A percentile compares a stretch with the other conserved stretches of the same genome.
Evolutionary conservation across 2,329 filamentous ascomycete genomes (phyloP).

Genomic region (Emergomyces africanus): DNA sequence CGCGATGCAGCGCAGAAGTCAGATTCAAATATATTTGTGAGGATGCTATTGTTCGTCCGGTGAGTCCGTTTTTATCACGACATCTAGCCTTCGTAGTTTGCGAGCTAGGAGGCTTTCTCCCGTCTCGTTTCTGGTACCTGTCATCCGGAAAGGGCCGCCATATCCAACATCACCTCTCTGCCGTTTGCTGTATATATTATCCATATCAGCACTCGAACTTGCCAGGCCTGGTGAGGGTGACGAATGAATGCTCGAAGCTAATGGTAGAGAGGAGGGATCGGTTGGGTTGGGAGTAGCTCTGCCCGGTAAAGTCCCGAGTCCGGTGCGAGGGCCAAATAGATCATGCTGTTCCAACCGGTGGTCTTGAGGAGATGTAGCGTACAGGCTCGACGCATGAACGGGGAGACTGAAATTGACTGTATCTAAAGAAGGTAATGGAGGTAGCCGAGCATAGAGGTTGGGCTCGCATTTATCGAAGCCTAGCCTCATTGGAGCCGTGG

Average conservation of each 20-base stretch:
- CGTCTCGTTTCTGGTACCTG: slow-evolving; percentile 28
- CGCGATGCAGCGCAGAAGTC: not conserved
- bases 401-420: slow-evolving; percentile 15
- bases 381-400: slow-evolving; percentile 9
- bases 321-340: not conserved
- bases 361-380: not conserved
- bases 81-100: slow-evolving; percentile 51
- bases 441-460: not conserved
- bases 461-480: not conserved
- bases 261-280: not conserved
- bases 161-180: slow-evolving; percentile 53
- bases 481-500: slow-evolving; percentile 5
- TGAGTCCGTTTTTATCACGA: slow-evolving; percentile 11
- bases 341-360: not conserved
- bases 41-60: not conserved
- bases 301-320: not conserved
- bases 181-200: slow-evolving; percentile 51
- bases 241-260: slow-evolving; percentile 7
- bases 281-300: not conserved
- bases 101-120: slow-evolving; percentile 59
- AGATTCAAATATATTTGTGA: not conserved
- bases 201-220: slow-evolving; percentile 18
- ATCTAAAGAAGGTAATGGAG: not conserved
- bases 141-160: slow-evolving; percentile 38
- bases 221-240: not conserved